A percentile compares a stretch with the other conserved stretches of the same genome.
phyloP scores from a whole-genome alignment of 2,329 filamentous ascomycete genomes.

The Botrytis deweyae region DNA sequence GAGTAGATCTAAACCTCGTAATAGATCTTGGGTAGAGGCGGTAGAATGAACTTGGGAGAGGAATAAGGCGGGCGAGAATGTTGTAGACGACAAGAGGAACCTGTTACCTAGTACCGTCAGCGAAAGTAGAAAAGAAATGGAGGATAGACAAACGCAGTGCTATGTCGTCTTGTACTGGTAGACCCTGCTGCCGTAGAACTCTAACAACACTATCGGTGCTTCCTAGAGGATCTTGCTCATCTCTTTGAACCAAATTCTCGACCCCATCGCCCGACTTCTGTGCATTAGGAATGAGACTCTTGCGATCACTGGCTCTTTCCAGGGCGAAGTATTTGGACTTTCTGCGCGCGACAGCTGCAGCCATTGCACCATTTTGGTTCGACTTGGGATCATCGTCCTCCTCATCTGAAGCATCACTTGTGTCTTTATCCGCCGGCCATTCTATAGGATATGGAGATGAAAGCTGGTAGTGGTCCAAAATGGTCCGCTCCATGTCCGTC shows the following conservation, averaged over 20 bases:
- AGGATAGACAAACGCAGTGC: slow-evolving; percentile 62
- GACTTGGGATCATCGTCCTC: slow-evolving; percentile 39
- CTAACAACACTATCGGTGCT: slow-evolving; percentile 81
- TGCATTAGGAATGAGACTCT: slow-evolving; percentile 62
- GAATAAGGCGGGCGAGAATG: slow-evolving; percentile 89
- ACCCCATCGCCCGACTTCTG: slow-evolving; percentile 67
- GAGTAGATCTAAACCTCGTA: slow-evolving; percentile 80
- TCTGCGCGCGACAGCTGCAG: slow-evolving; percentile 49
- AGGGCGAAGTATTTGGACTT: slow-evolving; percentile 84
- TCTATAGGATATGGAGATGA: slow-evolving; percentile 73
- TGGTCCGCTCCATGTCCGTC: slow-evolving; percentile 71
- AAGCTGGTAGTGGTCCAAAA: slow-evolving; percentile 89
- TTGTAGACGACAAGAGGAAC: slow-evolving; percentile 92
- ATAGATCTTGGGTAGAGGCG: slow-evolving; percentile 77
- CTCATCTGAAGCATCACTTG: slow-evolving; percentile 65
- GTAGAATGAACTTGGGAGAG: slow-evolving; percentile 87
- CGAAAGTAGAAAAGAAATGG: slow-evolving; percentile 15
- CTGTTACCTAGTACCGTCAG: slow-evolving; percentile 65
- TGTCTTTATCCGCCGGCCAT: slow-evolving; percentile 83
- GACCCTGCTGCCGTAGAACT: slow-evolving; percentile 70
- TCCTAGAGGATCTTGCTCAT: slow-evolving; percentile 92
- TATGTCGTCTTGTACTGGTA: slow-evolving; percentile 81
- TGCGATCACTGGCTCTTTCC: slow-evolving; percentile 69
- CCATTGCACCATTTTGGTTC: slow-evolving; percentile 29
- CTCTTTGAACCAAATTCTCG: slow-evolving; percentile 79